Evolutionary conservation across 2,329 filamentous ascomycete genomes (phyloP), one percentile per base, ranked within the genome.

Genomic region (Diaporthe helianthi): DNA sequence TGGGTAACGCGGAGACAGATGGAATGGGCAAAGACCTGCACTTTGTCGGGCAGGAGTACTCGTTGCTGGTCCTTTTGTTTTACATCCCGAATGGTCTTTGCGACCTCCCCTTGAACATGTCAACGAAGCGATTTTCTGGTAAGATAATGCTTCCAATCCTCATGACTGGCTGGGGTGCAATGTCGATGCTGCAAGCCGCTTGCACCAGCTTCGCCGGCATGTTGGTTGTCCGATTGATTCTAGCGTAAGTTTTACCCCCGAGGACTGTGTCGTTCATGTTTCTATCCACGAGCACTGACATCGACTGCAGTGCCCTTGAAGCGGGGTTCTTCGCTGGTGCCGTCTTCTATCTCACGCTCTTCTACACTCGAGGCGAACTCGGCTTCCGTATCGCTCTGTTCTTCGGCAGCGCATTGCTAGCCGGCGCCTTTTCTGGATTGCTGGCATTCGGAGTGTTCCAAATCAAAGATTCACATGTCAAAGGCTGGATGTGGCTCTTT

Each of bases 311-410:
- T 3, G 65, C 55, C 5, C 58, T 81, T 26, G 86, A 89, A 75
- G 86, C 85, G 0, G 86, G 84, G 0, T 88, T 87, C 76, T 86
- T 86, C 69, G 82, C 85, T 5, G 80, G 84, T 0, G 82, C 84
- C 17, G 84, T 87, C 3, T 87, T 86, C 75, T 88, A 85, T 71
- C 75, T 85, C 9, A 83, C 85, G 0, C 79, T 85, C 0, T 87
- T 88, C 52, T 84, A 85, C 2, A 86, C 71, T 74, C 86, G 70
- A 22, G 69, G 63, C 7, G 69, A 72, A 47, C 63, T 72, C 2
- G 69, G 26, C 24, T 71, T 71, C 31, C 54, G 71, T 6, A 67
- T 71, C n/a, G 71, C 71, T 19, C 36, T 72, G 2, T 71, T 72
- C 47, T 71, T 69, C 61, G 69, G 65, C 10, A 67, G 63, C 13